Percentiles rank a stretch among this genome's conserved stretches.
Conservation (phyloP, 148 eudicot species). For the Cornus suecica region DNA sequence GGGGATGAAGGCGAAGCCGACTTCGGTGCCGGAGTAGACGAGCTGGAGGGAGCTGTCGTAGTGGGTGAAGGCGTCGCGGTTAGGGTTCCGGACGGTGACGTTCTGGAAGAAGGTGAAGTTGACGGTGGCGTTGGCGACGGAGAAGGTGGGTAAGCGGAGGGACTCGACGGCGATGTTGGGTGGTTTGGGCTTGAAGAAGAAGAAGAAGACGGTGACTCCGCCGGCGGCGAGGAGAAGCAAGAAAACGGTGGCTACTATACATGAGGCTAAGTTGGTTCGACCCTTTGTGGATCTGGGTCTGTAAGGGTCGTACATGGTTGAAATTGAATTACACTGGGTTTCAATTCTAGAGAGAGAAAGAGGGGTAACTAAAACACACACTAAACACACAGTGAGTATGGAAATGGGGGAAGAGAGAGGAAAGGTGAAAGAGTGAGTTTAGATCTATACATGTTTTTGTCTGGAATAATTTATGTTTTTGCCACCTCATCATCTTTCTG, state of each 20-base stretch:
- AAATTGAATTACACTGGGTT: background rate
- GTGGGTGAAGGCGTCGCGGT: slow-evolving; percentile 80
- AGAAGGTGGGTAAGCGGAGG: slow-evolving; percentile 70
- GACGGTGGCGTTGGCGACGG: slow-evolving; percentile 53
- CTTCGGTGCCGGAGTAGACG: slow-evolving; percentile 47
- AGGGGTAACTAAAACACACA: no score
- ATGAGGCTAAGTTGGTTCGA: slow-evolving; percentile 53
- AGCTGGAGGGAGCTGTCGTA: slow-evolving; percentile 92
- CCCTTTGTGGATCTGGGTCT: slow-evolving; percentile 33
- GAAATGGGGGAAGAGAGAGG: background rate
- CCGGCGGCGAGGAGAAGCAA: slow-evolving; percentile 36
- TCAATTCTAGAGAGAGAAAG: background rate
- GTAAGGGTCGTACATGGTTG: slow-evolving; percentile 19
- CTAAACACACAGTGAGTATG: background rate
- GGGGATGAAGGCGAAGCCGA: slow-evolving; percentile 80
- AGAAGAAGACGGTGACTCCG: slow-evolving; percentile 44
- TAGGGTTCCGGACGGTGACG: slow-evolving; percentile 79
- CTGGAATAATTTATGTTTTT: background rate
- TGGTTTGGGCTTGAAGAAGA: slow-evolving; percentile 71
- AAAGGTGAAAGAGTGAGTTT: background rate
- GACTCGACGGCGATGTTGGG: slow-evolving; percentile 69
- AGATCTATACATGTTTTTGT: background rate
- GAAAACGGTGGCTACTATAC: slow-evolving; percentile 68
- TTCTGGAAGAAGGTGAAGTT: slow-evolving; percentile 82
- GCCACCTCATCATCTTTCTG: no score